Base-by-base conservation (phyloP, 331 rosid species). In the Arachis monticola region DNA sequence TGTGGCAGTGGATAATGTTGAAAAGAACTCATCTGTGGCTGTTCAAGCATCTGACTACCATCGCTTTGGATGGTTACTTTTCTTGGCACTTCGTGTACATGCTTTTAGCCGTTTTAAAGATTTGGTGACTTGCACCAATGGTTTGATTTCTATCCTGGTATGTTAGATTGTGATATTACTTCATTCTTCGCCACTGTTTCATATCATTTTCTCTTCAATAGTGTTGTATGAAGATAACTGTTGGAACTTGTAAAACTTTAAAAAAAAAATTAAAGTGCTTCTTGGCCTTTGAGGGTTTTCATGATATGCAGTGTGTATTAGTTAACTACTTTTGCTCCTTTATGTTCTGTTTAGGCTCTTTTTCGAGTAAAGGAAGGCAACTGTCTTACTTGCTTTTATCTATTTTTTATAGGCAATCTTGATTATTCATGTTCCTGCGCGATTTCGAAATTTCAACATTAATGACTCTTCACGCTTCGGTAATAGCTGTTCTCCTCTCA, bases 61-160 rank as follows among this genome's bases (percentile, higher is more conserved):
- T 83, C 89, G 92, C 38, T 93, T 93, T 84, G 97, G 98, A 76
- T 93, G 97, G 96, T 82, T 93, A 80, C 90, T 93, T 70, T 93
- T 93, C 86, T 79, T 93, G 93, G 96, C 98, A 52, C 94, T 93
- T 55, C 93, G 97, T 51, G 90, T 84, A 10, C 97, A 89, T 63
- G 90, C 92, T 45, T 89, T 89, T 80, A 88, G 97, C 84, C 92
- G 90, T 60, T 89, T 86, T 80, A 89, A 74, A 81, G 97, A 91
- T 85, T 78, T 91, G 63, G 97, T 93, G 80, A 89, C 98, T 65
- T 93, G 93, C 85, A 81, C 93, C 22, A 93, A 85, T 30, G 93
- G 96, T 81, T 82, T 93, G 84, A 89, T 91, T 75, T 89, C 98
- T 42, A 84, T 93, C 74, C 79, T 93, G 98, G 98, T 91, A 13